A percentile compares a stretch with the other conserved stretches of the same genome.
phyloP scores from a whole-genome alignment of 352 stramenopile species.

The Phytophthora citricola region DNA sequence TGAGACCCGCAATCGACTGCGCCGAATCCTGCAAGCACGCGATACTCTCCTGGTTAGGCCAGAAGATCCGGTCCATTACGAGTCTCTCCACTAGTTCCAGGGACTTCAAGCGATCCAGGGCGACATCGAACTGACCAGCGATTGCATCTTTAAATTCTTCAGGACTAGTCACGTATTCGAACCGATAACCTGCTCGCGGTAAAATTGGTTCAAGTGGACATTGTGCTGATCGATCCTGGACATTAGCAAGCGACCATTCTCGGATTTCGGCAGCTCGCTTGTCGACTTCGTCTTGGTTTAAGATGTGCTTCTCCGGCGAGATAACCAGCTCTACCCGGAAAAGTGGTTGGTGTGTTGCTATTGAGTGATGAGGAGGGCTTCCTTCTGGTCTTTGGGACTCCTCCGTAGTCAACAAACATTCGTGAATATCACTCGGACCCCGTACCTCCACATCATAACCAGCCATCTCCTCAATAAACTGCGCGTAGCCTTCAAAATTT shows the following conservation, averaged over 20 bases:
- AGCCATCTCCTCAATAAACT: slow-evolving; percentile 75
- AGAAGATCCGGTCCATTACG: slow-evolving; percentile 96
- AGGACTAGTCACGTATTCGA: slow-evolving; percentile 81
- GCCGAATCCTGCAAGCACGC: slow-evolving; percentile 75
- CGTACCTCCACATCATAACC: slow-evolving; percentile 62
- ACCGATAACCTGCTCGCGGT: slow-evolving; percentile 55
- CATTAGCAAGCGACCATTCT: slow-evolving; percentile 67
- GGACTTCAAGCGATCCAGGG: slow-evolving; percentile 80
- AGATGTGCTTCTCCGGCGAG: slow-evolving; percentile 49
- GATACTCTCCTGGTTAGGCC: slow-evolving; percentile 93
- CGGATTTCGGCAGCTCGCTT: slow-evolving; percentile 61
- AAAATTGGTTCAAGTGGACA: slow-evolving; percentile 60
- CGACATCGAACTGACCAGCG: slow-evolving; percentile 81
- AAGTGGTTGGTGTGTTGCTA: slow-evolving; percentile 58
- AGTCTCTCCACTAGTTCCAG: slow-evolving; percentile 92
- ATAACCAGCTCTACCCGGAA: slow-evolving; percentile 82
- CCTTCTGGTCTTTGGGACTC: slow-evolving; percentile 2
- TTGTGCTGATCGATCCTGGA: slow-evolving; percentile 50
- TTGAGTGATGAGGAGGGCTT: neutral
- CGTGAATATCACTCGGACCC: slow-evolving; percentile 53
- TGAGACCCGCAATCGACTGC: slow-evolving; percentile 63
- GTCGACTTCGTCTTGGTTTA: slow-evolving; percentile 69
- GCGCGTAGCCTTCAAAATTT: slow-evolving; percentile 76
- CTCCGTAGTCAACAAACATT: slow-evolving; percentile 20
- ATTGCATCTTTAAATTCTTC: slow-evolving; percentile 77